Evolutionary conservation across 2,329 filamentous ascomycete species (phyloP), one percentile per base, ranked within the genome.

Genomic region (Microdochium paspali): DNA sequence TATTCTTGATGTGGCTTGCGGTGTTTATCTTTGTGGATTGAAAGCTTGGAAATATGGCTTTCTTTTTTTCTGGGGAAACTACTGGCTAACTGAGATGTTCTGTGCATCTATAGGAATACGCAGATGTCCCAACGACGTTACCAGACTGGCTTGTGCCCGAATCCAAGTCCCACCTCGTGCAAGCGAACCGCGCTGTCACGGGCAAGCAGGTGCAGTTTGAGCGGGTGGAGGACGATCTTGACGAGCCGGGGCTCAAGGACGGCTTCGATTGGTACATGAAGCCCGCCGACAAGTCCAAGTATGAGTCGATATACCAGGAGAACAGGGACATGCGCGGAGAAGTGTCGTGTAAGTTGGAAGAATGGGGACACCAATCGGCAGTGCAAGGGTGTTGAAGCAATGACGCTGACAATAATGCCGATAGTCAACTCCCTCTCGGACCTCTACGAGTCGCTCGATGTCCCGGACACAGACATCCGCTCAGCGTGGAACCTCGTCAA

Each of bases 201-300:
- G 86, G 85, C 52, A 83, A 84, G 55, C 85, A 87, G 55, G 79
- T 86, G 46, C 82, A 86, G 56, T 96, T 97, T 64, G 90, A 95
- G 66, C 78, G 82, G 52, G 81, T 95, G 50, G 85, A 90, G 47
- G 86, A 90, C 56, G 87, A 95, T 50, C 80, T 84, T 54, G 90
- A 95, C 56, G 82, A 84, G 3, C 80, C 82, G 1, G 90, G 90
- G 1, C 73, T 98, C 52, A 95, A 95, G 65, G 90, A 96, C 66
- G 91, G 91, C 12, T 98, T 98, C 66, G 93, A 98, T 66, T 98
- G 93, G 93, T 98, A 98, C 71, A 98, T 98, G 89, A 90, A 82
- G 50, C 93, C 93, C 1, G 68, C 74, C 25, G 90, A 98, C 69
- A 94, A 94, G 69, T 64, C 80, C 54, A 97, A 96, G 68, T 98